Conservation (phyloP, 495 filamentous ascomycete genomes). For the Xylaria nigripes region DNA sequence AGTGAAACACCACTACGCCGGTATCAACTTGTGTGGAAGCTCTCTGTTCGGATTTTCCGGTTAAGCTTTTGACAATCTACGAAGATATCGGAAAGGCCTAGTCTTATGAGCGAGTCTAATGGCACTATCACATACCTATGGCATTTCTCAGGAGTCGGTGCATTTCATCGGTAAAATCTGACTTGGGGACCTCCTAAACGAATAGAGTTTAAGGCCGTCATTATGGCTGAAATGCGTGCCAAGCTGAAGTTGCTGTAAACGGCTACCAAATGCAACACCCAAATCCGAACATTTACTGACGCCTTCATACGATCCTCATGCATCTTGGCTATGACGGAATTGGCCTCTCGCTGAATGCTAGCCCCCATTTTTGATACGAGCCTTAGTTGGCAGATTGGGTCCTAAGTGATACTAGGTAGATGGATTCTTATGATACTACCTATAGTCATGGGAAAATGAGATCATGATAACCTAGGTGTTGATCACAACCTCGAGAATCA, state of each 20-base stretch:
- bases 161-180: not conserved
- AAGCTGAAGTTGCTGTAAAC: not conserved
- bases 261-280: not conserved
- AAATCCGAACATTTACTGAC: not conserved
- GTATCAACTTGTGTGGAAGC: constrained; percentile 1
- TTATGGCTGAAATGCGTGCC: not conserved
- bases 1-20: not conserved
- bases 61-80: constrained; percentile 2
- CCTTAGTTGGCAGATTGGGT: not conserved
- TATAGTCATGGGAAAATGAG: not conserved
- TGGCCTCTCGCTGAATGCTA: not conserved
- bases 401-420: not conserved
- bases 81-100: not conserved
- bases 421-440: too few relatives aligned
- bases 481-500: not conserved
- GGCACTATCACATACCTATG: too few relatives aligned
- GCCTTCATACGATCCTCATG: constrained; percentile 4
- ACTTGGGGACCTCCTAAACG: not conserved
- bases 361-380: not conserved
- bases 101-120: not conserved
- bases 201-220: not conserved
- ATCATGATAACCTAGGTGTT: not conserved
- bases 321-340: not conserved
- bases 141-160: too few relatives aligned
- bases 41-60: not conserved